A percentile compares a stretch with the other conserved stretches of the same genome.
These are phyloP conservation scores for Auricularia auricula-judae DNA, from an alignment of 768 basidiomycete genomes.

Conservation along the genomic window DNA sequence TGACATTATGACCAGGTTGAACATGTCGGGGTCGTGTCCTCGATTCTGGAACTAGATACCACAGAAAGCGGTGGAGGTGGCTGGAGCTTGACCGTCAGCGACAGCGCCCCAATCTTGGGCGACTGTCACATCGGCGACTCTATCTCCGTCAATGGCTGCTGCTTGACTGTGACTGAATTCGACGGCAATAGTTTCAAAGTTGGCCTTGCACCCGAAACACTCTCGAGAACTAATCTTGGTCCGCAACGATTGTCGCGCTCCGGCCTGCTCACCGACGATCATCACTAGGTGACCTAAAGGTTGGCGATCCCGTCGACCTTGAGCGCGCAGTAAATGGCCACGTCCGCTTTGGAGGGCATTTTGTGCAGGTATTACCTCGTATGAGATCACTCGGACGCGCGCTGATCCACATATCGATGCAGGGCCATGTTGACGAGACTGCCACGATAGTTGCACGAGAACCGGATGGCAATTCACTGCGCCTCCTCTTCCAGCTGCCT, in stretches of 20 bases:
- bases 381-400: background rate
- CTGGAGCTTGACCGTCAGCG: conserved; percentile 68
- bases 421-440: conserved; percentile 93
- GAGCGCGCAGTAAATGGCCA: conserved; percentile 93
- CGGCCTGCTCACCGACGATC: background rate
- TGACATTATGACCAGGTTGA: conserved; percentile 52
- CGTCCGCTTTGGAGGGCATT: conserved; percentile 90
- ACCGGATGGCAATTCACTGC: conserved; percentile 80
- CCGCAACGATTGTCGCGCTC: conserved; percentile 10
- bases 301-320: conserved; percentile 77
- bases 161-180: conserved; percentile 87
- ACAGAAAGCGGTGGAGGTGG: conserved; percentile 52
- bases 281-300: conserved; percentile 55
- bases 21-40: conserved; percentile 67
- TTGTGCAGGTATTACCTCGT: conserved; percentile 64
- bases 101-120: conserved; percentile 59
- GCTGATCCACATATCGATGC: background rate
- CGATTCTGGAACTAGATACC: conserved; percentile 32
- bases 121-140: conserved; percentile 95
- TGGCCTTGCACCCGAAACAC: conserved; percentile 92
- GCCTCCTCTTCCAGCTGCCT: conserved; percentile 68
- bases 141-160: conserved; percentile 80
- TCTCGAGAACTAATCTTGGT: conserved; percentile 87
- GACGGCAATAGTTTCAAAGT: conserved; percentile 82
- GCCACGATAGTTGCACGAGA: conserved; percentile 57